A percentile compares a stretch with the other conserved stretches of the same genome.
phyloP scores from a whole-genome alignment of 768 basidiomycete genomes.

The Leccinum barrowsii region DNA sequence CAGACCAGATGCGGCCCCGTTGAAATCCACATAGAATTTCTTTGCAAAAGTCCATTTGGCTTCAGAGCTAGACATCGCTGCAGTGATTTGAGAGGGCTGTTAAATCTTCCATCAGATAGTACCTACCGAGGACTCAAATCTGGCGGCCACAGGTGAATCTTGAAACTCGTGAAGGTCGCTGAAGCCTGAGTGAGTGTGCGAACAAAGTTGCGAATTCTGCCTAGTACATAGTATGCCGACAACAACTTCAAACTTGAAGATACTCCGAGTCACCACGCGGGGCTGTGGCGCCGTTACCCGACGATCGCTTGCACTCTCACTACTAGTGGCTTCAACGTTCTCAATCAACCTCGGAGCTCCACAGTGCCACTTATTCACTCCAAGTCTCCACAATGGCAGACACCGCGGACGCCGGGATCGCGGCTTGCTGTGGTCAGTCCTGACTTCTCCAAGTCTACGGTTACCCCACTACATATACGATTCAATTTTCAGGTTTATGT shows the following conservation, averaged over 20 bases:
- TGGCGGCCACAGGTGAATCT: too few relatives aligned
- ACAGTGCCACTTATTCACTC: neutral
- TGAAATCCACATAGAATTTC: slow-evolving; percentile 26
- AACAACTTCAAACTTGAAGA: too few relatives aligned
- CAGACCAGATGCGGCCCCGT: slow-evolving; percentile 25
- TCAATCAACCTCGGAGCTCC: neutral
- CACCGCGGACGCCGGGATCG: slow-evolving; percentile 1
- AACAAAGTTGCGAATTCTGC: too few relatives aligned
- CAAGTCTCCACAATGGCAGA: slow-evolving; percentile 18
- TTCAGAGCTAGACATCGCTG: slow-evolving; percentile 19
- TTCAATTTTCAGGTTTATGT: slow-evolving; percentile 11
- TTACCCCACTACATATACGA: neutral
- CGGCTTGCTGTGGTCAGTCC: slow-evolving; percentile 24
- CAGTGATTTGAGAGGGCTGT: neutral
- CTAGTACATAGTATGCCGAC: too few relatives aligned
- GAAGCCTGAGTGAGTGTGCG: too few relatives aligned
- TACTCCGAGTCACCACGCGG: too few relatives aligned
- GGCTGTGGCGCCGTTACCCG: too few relatives aligned
- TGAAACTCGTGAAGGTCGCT: too few relatives aligned
- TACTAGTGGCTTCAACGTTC: neutral
- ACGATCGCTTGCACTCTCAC: too few relatives aligned
- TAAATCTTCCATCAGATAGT: too few relatives aligned
- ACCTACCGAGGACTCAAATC: too few relatives aligned
- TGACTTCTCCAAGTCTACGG: neutral
- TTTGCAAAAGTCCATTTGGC: slow-evolving; percentile 30